phyloP scores from a whole-genome alignment of 257 asterid species.

The Gynochthodes officinalis region DNA sequence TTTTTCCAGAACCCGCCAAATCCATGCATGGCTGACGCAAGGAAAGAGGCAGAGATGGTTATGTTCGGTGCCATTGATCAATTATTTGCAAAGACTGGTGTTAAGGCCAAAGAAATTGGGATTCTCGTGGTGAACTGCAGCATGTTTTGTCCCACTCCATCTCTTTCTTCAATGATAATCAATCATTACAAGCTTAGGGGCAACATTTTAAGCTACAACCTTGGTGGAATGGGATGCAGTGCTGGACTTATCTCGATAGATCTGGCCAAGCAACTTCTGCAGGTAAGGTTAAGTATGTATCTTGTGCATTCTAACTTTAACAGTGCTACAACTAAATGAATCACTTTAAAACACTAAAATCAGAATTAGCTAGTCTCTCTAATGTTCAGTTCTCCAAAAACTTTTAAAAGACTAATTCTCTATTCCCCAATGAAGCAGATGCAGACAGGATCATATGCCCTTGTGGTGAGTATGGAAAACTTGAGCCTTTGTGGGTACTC shows the following conservation, averaged over 20 bases:
- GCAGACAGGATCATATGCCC: constrained; percentile 21
- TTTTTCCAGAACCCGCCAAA: constrained; percentile 35
- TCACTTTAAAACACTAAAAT: too few species aligned
- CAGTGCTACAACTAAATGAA: neutral
- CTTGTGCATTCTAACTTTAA: neutral
- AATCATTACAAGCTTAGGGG: constrained; percentile 71
- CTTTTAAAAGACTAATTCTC: neutral
- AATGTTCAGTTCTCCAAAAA: too few species aligned
- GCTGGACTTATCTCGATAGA: constrained; percentile 75
- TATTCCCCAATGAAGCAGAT: constrained; percentile 15
- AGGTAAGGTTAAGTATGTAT: constrained; percentile 27
- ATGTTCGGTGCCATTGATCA: constrained; percentile 75
- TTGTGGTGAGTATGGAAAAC: constrained; percentile 10
- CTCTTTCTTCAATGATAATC: constrained; percentile 65
- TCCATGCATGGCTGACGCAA: constrained; percentile 51
- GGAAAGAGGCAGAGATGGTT: constrained; percentile 60
- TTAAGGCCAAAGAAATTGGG: constrained; percentile 57
- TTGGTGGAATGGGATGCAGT: constrained; percentile 88
- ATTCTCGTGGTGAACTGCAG: constrained; percentile 67
- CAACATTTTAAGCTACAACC: constrained; percentile 62
- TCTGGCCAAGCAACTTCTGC: constrained; percentile 68
- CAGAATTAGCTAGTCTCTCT: too few species aligned
- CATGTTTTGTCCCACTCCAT: constrained; percentile 65
- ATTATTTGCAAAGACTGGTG: constrained; percentile 51
- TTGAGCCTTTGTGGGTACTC: constrained; percentile 4